Base-by-base conservation (phyloP, 495 filamentous ascomycete species). In the Annulohypoxylon bovei region DNA sequence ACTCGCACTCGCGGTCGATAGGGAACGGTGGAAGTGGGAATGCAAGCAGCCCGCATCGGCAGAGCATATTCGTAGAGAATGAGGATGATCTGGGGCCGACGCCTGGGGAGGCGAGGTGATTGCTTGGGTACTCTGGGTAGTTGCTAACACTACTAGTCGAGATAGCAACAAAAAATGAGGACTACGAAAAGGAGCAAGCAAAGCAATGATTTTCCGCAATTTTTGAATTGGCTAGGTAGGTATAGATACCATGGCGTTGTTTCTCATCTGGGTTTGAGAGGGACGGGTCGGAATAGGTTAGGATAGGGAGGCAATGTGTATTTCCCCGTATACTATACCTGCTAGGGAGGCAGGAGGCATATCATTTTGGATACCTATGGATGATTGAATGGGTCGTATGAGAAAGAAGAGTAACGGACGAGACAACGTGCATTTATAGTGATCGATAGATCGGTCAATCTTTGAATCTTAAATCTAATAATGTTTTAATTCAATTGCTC, bases 21-120 rank as follows among this genome's bases (percentile, higher is more conserved):
- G 20, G 20, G 4, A 14, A 25, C 18, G 44, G 4, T 3, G 30
- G 9, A 5, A 37, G 12, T 44, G 47, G 54, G 28, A 27, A 25
- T 55, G 7, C 42, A 42, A 64, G 62, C n/a, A 76, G 65, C 40
- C 74, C 73, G 40, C 39, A 71, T 49, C 61, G 81, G 46, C 71
- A 56, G 46, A 83, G 81, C 54, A 61, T 79, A n/a, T 83, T 83
- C 53, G 67, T 53, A 14, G 81, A 83, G 71, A 65, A 75, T 39
- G 30, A 69, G 37, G 78, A 72, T 18, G 81, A 79, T 46, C 55
- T 82, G 56, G 74, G 71, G 11, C 27, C 14, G 4, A 70, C 62
- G 32, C 35, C 8, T 12, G 35, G 28, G 7, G 57, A 53, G 27
- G 28, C 28, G 28, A 25, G 42, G 44, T 18, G 35, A 46, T 58